These are phyloP conservation scores for Hydnum rufescens DNA, from an alignment of 768 basidiomycete species.

Conservation along the genomic window DNA sequence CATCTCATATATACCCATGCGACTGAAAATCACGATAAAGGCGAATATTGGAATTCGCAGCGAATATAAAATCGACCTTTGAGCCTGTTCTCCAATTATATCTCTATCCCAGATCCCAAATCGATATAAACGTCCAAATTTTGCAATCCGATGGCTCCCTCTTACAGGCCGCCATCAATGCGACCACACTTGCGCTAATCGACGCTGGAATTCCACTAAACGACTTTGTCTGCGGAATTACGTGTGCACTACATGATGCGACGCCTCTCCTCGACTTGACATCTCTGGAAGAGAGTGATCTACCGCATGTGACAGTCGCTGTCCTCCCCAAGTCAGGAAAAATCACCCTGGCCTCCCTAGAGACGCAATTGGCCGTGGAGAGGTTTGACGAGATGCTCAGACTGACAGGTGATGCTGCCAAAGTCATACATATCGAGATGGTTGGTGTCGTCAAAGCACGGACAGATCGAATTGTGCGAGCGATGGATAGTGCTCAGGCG, in stretches of 20 bases:
- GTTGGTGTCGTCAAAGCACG: slow-evolving; percentile 41
- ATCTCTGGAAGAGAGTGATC: slow-evolving; percentile 71
- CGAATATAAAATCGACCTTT: slow-evolving; percentile 82
- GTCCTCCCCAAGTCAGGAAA: slow-evolving; percentile 73
- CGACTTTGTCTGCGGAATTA: slow-evolving; percentile 82
- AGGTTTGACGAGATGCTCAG: slow-evolving; percentile 78
- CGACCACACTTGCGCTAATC: slow-evolving; percentile 78
- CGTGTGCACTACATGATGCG: slow-evolving; percentile 68
- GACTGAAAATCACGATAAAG: slow-evolving; percentile 21
- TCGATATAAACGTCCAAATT: slow-evolving; percentile 85
- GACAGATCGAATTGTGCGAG: slow-evolving; percentile 39
- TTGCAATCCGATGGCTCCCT: slow-evolving; percentile 84
- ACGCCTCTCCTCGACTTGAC: slow-evolving; percentile 75
- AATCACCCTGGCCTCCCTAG: slow-evolving; percentile 79
- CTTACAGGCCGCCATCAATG: slow-evolving; percentile 82
- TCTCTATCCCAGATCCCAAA: slow-evolving; percentile 85
- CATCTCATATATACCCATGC: not conserved
- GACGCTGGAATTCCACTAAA: slow-evolving; percentile 76
- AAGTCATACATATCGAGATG: slow-evolving; percentile 72
- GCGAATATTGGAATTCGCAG: slow-evolving; percentile 69
- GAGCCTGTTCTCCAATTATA: slow-evolving; percentile 83
- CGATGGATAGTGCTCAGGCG: slow-evolving; percentile 24
- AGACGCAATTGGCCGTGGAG: slow-evolving; percentile 83
- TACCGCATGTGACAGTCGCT: slow-evolving; percentile 77
- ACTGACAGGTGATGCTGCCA: slow-evolving; percentile 57